phyloP scores from a whole-genome alignment of 116 monocot genomes.

The Thalassia testudinum region DNA sequence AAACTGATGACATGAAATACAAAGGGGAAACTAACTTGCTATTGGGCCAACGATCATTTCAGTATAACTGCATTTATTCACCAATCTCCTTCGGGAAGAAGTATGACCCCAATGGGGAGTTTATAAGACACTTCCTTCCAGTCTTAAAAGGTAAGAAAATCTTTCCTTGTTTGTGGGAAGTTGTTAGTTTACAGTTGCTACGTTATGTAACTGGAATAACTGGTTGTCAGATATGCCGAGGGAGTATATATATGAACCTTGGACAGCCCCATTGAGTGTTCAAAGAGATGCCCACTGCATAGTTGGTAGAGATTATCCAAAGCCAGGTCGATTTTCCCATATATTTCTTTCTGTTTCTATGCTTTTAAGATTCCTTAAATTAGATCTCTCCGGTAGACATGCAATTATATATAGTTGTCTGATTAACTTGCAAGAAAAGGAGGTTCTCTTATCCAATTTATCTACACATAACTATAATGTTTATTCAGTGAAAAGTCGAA shows the following conservation, averaged over 20 bases:
- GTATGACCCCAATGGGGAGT: constrained; percentile 73
- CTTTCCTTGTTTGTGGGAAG: too few species aligned
- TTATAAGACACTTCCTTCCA: constrained; percentile 71
- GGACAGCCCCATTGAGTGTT: constrained; percentile 69
- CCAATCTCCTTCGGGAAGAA: constrained; percentile 82
- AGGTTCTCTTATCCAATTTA: too few species aligned
- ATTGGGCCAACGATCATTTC: not conserved
- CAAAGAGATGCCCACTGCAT: constrained; percentile 76
- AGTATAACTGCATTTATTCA: constrained; percentile 84
- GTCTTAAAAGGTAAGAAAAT: constrained; percentile 50
- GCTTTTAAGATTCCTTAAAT: too few species aligned
- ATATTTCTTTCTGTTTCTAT: not conserved
- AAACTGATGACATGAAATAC: too few species aligned
- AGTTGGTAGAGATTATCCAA: constrained; percentile 75
- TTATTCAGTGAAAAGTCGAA: too few species aligned
- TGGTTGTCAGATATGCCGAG: constrained; percentile 57
- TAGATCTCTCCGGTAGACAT: too few species aligned
- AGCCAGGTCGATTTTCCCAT: constrained; percentile 27
- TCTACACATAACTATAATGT: too few species aligned
- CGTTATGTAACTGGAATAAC: not conserved
- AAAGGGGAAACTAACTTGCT: too few species aligned
- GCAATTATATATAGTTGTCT: too few species aligned
- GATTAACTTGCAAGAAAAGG: too few species aligned
- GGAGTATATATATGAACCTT: constrained; percentile 91
- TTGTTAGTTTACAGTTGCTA: not conserved